Percentiles rank a stretch among this genome's conserved stretches.
Conservation (phyloP, 306 rosid genomes). For the Lupinus albus region DNA sequence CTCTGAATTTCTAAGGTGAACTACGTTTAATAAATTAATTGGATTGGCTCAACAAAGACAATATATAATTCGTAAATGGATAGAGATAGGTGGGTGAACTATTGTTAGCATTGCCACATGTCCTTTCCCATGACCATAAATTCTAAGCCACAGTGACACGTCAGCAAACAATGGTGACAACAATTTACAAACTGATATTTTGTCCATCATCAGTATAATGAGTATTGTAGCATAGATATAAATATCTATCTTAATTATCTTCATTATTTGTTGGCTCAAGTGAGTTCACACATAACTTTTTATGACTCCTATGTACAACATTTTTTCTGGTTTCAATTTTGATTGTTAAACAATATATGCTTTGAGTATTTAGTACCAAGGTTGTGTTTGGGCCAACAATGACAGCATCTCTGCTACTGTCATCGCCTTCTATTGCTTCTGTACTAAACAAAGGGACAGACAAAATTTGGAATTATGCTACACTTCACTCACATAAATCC, state of each 20-base stretch:
- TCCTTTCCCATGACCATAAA: too few species aligned
- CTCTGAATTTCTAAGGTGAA: too few species aligned
- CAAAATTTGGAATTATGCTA: slow-evolving; percentile 38
- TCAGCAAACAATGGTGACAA: not conserved
- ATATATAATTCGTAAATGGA: too few species aligned
- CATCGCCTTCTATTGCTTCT: slow-evolving; percentile 52
- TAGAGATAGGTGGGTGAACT: too few species aligned
- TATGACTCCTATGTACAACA: not conserved
- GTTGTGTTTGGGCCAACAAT: slow-evolving; percentile 37
- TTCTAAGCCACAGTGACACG: slow-evolving; percentile 1
- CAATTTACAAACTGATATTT: slow-evolving; percentile 38
- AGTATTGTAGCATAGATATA: too few species aligned
- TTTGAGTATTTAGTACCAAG: slow-evolving; percentile 11
- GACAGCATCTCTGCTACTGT: slow-evolving; percentile 47
- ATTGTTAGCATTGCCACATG: too few species aligned
- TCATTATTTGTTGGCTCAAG: slow-evolving; percentile 37
- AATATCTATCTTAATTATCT: slow-evolving; percentile 34
- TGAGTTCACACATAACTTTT: slow-evolving; percentile 23
- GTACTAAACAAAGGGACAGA: slow-evolving; percentile 33
- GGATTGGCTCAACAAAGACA: too few species aligned
- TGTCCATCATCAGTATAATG: slow-evolving; percentile 37
- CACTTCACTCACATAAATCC: slow-evolving; percentile 41
- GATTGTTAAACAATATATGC: slow-evolving; percentile 28
- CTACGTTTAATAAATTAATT: too few species aligned
- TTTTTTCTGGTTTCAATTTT: slow-evolving; percentile 24